These are phyloP conservation scores for Fusarium citri DNA, from an alignment of 2,329 filamentous ascomycete species.

Conservation along the genomic window DNA sequence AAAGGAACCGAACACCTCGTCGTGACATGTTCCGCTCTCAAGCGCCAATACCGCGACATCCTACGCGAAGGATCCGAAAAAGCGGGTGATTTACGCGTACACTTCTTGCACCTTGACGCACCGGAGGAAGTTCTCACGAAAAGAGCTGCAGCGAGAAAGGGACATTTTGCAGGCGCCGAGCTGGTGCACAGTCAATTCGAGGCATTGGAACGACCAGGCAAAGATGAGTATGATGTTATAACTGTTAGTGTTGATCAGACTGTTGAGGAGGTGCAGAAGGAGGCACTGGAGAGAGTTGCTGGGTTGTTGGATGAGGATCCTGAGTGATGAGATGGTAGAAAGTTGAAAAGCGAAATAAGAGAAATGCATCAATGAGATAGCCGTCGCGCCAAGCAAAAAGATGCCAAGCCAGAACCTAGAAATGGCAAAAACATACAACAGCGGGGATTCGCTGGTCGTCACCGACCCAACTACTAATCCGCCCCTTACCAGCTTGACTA, in stretches of 20 bases:
- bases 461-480: constrained; percentile 6
- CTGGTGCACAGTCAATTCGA: constrained; percentile 32
- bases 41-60: constrained; percentile 26
- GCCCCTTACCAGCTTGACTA: neutral
- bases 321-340: neutral
- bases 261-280: constrained; percentile 18
- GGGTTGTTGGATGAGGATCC: constrained; percentile 22
- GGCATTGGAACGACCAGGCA: neutral
- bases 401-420: neutral
- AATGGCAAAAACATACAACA: neutral
- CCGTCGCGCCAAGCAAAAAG: neutral
- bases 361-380: too few species aligned
- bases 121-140: constrained; percentile 20
- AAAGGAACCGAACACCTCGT: constrained; percentile 30
- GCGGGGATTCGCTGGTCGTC: constrained; percentile 4
- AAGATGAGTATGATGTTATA: constrained; percentile 25
- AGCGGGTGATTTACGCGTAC: constrained; percentile 21
- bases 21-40: constrained; percentile 28
- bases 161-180: constrained; percentile 15
- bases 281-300: constrained; percentile 8
- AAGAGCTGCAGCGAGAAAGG: constrained; percentile 17
- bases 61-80: constrained; percentile 21
- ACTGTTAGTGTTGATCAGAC: constrained; percentile 20
- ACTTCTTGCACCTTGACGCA: constrained; percentile 31
- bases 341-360: neutral